Conservation (phyloP, 441 rosid genomes). For the Corymbia calophylla region DNA sequence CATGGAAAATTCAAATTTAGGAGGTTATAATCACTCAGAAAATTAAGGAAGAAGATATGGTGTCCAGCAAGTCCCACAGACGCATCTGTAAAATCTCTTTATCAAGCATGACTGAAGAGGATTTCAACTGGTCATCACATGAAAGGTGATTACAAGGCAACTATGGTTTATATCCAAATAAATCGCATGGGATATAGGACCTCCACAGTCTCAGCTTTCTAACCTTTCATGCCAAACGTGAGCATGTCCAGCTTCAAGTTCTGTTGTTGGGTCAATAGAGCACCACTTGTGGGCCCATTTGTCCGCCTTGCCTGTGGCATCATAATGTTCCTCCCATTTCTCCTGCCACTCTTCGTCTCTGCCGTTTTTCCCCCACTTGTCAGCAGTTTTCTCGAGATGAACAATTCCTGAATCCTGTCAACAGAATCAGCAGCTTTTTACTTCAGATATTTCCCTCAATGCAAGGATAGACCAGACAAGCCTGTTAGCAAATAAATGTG, state of each 20-base stretch:
- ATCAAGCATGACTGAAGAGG: neutral
- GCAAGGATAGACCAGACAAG: neutral
- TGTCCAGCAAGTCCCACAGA: neutral
- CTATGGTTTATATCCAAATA: neutral
- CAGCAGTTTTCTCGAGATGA: conserved; percentile 86
- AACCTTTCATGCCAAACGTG: conserved; percentile 99
- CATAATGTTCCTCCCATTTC: conserved; percentile 92
- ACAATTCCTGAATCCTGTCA: conserved; percentile 57
- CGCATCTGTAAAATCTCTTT: neutral
- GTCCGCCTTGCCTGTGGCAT: conserved; percentile 76
- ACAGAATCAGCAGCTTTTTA: neutral
- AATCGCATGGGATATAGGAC: neutral
- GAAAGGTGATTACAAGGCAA: neutral
- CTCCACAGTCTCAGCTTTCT: neutral
- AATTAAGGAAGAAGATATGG: neutral
- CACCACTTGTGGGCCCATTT: conserved; percentile 99
- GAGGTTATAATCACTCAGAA: neutral
- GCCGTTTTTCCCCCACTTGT: conserved; percentile 95
- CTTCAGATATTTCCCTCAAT: neutral
- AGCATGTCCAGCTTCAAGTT: conserved; percentile 85
- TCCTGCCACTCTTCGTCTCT: conserved; percentile 89
- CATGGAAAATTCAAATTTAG: neutral
- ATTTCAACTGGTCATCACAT: neutral
- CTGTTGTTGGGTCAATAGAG: conserved; percentile 75
- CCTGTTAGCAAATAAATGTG: neutral